These are phyloP conservation scores for Penicillium odoratum DNA, from an alignment of 495 filamentous ascomycete species.

Conservation along the genomic window DNA sequence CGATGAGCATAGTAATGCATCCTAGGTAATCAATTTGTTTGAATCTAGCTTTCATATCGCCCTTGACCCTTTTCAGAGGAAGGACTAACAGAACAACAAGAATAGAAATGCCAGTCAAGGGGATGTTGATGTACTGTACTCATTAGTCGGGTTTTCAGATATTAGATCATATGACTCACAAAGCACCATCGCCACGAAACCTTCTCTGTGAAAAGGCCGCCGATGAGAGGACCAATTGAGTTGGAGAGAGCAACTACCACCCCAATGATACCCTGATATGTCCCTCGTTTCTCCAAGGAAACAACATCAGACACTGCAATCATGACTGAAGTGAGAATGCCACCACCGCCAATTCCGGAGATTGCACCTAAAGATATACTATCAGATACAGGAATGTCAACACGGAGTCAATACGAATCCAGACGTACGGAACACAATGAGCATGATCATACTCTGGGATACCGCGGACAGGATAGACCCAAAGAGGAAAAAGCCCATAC, in stretches of 20 bases:
- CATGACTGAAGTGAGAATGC: slow-evolving; percentile 10
- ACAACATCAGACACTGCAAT: slow-evolving; percentile 10
- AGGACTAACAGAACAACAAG: slow-evolving; percentile 2
- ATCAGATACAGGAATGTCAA: too few species aligned
- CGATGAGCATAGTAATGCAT: slow-evolving; percentile 7
- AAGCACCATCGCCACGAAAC: slow-evolving; percentile 50
- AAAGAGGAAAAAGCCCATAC: slow-evolving; percentile 6
- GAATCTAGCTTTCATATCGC: not conserved
- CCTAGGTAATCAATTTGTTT: slow-evolving; percentile 12
- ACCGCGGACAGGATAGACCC: slow-evolving; percentile 8
- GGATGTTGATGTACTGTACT: slow-evolving; percentile 10
- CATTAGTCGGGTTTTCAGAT: too few species aligned
- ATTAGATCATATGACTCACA: not conserved
- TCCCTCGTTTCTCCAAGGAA: slow-evolving; percentile 9
- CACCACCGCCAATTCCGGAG: slow-evolving; percentile 8
- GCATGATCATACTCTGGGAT: slow-evolving; percentile 9
- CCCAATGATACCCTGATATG: slow-evolving; percentile 38
- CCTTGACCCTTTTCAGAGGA: slow-evolving; percentile 7
- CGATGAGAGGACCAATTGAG: slow-evolving; percentile 34
- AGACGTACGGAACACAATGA: slow-evolving; percentile 10
- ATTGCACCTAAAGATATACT: not conserved
- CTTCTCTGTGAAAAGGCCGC: slow-evolving; percentile 47
- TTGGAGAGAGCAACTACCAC: slow-evolving; percentile 44
- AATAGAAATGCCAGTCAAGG: slow-evolving; percentile 4
- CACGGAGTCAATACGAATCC: too few species aligned